Conservation (phyloP, 2,329 filamentous ascomycete genomes). For the Talaromyces sp. region DNA sequence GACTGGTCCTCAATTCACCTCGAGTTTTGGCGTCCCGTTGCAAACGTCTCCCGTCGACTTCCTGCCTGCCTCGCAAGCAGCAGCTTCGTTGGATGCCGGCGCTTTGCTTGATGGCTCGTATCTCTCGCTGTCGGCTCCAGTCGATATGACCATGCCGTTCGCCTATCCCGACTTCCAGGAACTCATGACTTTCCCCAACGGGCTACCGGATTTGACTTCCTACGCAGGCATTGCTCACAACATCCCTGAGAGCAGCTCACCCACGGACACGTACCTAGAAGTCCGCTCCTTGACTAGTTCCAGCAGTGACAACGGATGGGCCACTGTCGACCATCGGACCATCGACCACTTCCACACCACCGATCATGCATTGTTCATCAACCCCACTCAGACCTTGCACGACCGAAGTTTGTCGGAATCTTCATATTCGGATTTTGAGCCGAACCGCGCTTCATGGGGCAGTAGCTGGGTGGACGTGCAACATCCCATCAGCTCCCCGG, state of each 20-base stretch:
- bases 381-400: constrained; percentile 85
- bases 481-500: constrained; percentile 76
- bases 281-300: constrained; percentile 77
- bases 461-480: constrained; percentile 80
- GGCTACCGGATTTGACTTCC: constrained; percentile 69
- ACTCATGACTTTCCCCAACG: constrained; percentile 63
- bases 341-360: constrained; percentile 58
- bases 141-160: constrained; percentile 50
- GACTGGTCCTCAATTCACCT: constrained; percentile 51
- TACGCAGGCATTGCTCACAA: constrained; percentile 46
- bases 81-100: constrained; percentile 52
- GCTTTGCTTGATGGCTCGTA: constrained; percentile 63
- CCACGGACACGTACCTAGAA: constrained; percentile 76
- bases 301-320: constrained; percentile 84
- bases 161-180: constrained; percentile 18
- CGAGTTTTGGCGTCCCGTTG: constrained; percentile 53
- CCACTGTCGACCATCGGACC: constrained; percentile 70
- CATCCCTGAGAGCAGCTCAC: constrained; percentile 57
- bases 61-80: constrained; percentile 57
- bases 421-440: constrained; percentile 67
- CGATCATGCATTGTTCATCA: constrained; percentile 71
- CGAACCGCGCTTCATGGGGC: constrained; percentile 61
- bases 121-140: constrained; percentile 48
- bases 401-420: constrained; percentile 83
- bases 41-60: constrained; percentile 50